These are phyloP conservation scores for Entomortierella beljakovae DNA, from an alignment of 192 early-diverging fungal genomes.

Conservation along the genomic window DNA sequence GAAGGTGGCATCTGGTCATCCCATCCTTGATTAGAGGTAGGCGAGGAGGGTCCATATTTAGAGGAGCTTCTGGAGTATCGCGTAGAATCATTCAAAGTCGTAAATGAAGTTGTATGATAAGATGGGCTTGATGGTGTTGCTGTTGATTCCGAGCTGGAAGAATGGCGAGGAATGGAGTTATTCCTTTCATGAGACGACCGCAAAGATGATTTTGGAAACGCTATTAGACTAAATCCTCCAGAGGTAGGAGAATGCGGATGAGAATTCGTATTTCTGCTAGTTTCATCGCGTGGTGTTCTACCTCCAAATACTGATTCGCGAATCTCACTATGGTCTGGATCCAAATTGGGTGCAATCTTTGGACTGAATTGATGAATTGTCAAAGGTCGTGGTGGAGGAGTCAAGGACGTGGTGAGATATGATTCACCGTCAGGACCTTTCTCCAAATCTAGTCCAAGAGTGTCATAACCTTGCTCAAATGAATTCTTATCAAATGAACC, in stretches of 20 bases:
- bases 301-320: constrained; percentile 43
- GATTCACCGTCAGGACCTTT: background rate
- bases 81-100: background rate
- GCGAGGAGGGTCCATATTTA: background rate
- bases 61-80: background rate
- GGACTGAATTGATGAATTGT: background rate
- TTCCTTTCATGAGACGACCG: background rate
- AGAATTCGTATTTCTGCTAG: background rate
- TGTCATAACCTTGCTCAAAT: background rate
- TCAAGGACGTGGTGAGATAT: constrained; percentile 10
- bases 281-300: constrained; percentile 29
- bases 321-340: constrained; percentile 9
- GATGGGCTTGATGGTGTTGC: background rate
- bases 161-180: background rate
- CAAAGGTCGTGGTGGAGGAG: constrained; percentile 34
- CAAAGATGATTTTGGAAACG: background rate
- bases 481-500: constrained; percentile 9
- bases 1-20: background rate
- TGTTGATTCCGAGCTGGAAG: too few relatives aligned
- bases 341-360: background rate
- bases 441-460: background rate
- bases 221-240: constrained; percentile 7
- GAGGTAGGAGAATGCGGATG: constrained; percentile 18
- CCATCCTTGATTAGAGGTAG: background rate
- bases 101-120: background rate